Base-by-base conservation (phyloP, 2,329 filamentous ascomycete genomes). In the Fusarium coicis region DNA sequence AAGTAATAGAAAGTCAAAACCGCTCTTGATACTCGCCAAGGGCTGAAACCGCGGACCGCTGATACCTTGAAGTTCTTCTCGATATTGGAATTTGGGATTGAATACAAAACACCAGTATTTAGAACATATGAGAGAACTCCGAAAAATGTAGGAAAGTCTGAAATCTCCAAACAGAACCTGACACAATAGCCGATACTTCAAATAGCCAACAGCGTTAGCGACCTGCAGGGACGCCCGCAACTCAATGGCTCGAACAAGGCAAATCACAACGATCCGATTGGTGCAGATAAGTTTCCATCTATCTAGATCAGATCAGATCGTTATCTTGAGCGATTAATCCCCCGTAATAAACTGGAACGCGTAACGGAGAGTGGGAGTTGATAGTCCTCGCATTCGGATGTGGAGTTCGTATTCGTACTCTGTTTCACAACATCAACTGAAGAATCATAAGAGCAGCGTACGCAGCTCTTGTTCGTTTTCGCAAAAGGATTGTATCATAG, bases 391-490 rank as follows among this genome's bases (percentile, higher is more conserved):
- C 67, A 68, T 74, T 73, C 71, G 71, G 66, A 14, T 74, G 15
- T 21, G 7, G 10, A 10, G 7, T 26, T 65, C 70, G 71, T 74
- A 73, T 73, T 73, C 71, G 71, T 47, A 72, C 21, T 39, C 26
- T 47, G 16, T 23, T 28, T 52, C 5, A 42, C 11, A n/a, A 23
- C 7, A 2, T n/a, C 18, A 8, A 30, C 15, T 23, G 15, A 28
- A 16, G 10, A n/a, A n/a, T 4, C 18, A 28, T 16, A 40, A 37
- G 14, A 46, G 36, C 28, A 15, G 21, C 21, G 19, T 36, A 12
- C 36, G 21, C 19, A 44, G 26, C 26, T 70, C 69, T 72, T 73
- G 54, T 72, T 73, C 71, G 71, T 74, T 74, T 74, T 74, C 71
- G 67, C 19, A 56, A 71, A 68, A 1, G 6, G 7, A 21, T 28